A percentile compares a stretch with the other conserved stretches of the same genome.
Evolutionary conservation across 495 filamentous ascomycete species (phyloP).

Genomic region (Neurospora terricola): DNA sequence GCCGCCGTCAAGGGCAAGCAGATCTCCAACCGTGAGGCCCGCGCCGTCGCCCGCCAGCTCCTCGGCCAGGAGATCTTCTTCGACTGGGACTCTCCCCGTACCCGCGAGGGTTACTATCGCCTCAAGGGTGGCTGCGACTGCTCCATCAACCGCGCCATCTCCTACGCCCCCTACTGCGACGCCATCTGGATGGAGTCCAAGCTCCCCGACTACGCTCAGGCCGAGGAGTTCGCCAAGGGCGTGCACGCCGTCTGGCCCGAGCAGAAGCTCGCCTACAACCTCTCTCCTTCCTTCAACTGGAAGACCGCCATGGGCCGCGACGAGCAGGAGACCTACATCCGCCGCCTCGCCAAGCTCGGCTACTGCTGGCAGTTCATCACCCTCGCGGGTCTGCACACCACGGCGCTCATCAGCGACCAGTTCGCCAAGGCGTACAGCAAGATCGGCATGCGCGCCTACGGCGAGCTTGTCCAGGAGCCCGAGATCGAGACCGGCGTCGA

Average conservation of each 20-base stretch:
- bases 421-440: conserved; percentile 76
- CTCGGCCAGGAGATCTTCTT: conserved; percentile 78
- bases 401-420: conserved; percentile 76
- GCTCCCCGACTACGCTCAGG: conserved; percentile 84
- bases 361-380: conserved; percentile 99
- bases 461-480: conserved; percentile 92
- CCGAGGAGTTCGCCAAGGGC: conserved; percentile 86
- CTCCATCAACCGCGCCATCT: conserved; percentile 80
- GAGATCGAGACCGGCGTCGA: conserved; percentile 87
- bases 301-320: conserved; percentile 88
- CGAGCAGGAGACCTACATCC: conserved; percentile 96
- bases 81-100: conserved; percentile 87
- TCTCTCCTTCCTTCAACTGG: conserved; percentile 99
- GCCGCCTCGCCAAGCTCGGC: conserved; percentile 72
- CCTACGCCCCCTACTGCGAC: conserved; percentile 90
- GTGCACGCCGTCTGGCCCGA: conserved; percentile 93
- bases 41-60: conserved; percentile 72
- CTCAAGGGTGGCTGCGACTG: conserved; percentile 86
- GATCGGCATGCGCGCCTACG: conserved; percentile 91
- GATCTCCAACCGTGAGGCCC: conserved; percentile 62
- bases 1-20: conserved; percentile 61
- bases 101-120: conserved; percentile 89
- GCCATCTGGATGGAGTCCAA: conserved; percentile 99
- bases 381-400: conserved; percentile 92
- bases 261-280: conserved; percentile 95